Evolutionary conservation across 495 filamentous ascomycete species (phyloP).

Genomic region (Penicillium macrosclerotiorum): DNA sequence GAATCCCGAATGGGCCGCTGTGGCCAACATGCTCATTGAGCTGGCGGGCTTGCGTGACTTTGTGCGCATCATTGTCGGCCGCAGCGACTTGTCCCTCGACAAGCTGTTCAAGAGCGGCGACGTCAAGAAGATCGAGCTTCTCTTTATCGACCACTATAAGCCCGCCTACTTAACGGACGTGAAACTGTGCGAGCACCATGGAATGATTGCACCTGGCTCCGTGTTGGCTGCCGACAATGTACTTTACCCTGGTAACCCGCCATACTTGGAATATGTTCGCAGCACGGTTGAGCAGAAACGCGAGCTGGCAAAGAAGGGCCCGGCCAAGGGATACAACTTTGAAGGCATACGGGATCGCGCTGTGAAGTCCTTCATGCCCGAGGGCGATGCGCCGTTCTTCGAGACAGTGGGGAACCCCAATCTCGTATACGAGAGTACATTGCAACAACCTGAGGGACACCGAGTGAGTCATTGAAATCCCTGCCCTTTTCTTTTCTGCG

Average conservation of each 20-base stretch:
- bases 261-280: slow-evolving; percentile 54
- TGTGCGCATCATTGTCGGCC: slow-evolving; percentile 65
- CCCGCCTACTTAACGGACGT: slow-evolving; percentile 67
- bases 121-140: slow-evolving; percentile 59
- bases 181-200: slow-evolving; percentile 68
- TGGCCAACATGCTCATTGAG: slow-evolving; percentile 60
- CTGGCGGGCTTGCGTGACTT: slow-evolving; percentile 65
- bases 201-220: slow-evolving; percentile 57
- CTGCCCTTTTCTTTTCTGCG: no score
- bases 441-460: slow-evolving; percentile 56
- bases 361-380: slow-evolving; percentile 29
- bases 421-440: slow-evolving; percentile 63
- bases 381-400: slow-evolving; percentile 41
- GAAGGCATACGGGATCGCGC: slow-evolving; percentile 29
- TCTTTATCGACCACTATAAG: slow-evolving; percentile 78
- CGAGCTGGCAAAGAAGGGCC: slow-evolving; percentile 31
- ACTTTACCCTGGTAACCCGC: slow-evolving; percentile 70
- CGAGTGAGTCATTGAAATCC: slow-evolving; percentile 21
- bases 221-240: slow-evolving; percentile 74
- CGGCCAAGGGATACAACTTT: slow-evolving; percentile 24
- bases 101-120: slow-evolving; percentile 50
- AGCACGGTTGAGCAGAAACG: slow-evolving; percentile 36
- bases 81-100: slow-evolving; percentile 57
- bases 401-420: slow-evolving; percentile 63
- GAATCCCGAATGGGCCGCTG: slow-evolving; percentile 64